Evolutionary conservation across 1,284 basidiomycete genomes (phyloP).

Genomic region (Inonotus hispidus): DNA sequence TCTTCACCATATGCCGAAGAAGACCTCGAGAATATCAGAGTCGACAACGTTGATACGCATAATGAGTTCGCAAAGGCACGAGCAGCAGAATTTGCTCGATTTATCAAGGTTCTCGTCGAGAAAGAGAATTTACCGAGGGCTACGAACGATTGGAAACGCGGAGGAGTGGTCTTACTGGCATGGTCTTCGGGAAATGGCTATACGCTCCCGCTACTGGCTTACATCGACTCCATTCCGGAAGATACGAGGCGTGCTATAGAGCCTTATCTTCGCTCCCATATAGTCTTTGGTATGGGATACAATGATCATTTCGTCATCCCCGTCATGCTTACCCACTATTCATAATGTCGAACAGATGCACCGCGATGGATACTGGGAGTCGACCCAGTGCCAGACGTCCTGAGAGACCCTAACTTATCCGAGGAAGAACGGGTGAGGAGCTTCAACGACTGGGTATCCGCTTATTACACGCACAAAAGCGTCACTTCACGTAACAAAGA

Average conservation of each 20-base stretch:
- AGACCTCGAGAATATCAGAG: slow-evolving; percentile 12
- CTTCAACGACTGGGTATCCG: slow-evolving; percentile 20
- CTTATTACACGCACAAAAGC: slow-evolving; percentile 19
- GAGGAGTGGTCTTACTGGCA: slow-evolving; percentile 19
- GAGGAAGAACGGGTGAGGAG: slow-evolving; percentile 5
- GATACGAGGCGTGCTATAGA: slow-evolving; percentile 11
- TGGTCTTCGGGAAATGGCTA: slow-evolving; percentile 19
- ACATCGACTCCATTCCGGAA: slow-evolving; percentile 11
- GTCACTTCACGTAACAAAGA: slow-evolving; percentile 10
- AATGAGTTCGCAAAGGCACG: slow-evolving; percentile 14
- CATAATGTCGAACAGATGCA: slow-evolving; percentile 14
- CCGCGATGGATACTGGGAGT: slow-evolving; percentile 17
- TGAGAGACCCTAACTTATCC: slow-evolving; percentile 3
- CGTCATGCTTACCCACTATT: not conserved
- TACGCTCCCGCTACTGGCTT: slow-evolving; percentile 12
- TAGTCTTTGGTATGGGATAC: slow-evolving; percentile 18
- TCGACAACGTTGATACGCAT: not conserved
- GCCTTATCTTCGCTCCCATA: slow-evolving; percentile 17
- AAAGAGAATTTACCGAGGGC: slow-evolving; percentile 14
- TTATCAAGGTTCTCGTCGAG: slow-evolving; percentile 20
- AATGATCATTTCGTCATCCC: not conserved
- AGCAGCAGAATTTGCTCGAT: slow-evolving; percentile 19
- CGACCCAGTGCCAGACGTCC: not conserved
- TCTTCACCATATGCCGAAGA: slow-evolving; percentile 22
- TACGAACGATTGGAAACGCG: slow-evolving; percentile 5